Base-by-base conservation (phyloP, 1,284 basidiomycete species). In the Marasmius oreades region DNA sequence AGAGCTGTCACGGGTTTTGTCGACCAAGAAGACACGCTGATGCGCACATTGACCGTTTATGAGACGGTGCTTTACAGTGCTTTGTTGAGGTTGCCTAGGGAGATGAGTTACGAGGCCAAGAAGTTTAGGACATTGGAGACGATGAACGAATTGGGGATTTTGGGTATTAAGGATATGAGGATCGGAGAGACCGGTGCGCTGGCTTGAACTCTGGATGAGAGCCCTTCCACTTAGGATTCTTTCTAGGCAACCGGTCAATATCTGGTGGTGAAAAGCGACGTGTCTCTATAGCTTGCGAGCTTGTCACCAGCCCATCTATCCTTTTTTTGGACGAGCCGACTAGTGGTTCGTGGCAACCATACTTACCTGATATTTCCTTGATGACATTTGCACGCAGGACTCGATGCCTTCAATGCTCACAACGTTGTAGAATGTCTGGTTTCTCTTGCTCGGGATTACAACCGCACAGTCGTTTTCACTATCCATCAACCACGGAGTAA, bases 401-500 rank as follows among this genome's bases (percentile, higher is more conserved):
- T 98, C 36, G 96, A 99, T 66, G 88, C 95, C 0, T 98, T 88
- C 77, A 98, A 98, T 64, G 96, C 96, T 0, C 90, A 83, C 76
- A 98, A 97, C 63, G 96, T 99, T 59, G 80, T 99, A 34, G 93
- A 96, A 53, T 88, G 88, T 26, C 79, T 99, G 33, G 89, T 90
- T 1, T 87, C 89, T 5, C 81, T 98, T 8, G 93, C 95, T 0
- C 79, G 85, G 45, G 84, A 90, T 63, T 98, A 94, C 74, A 93
- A 95, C 64, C 86, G 95, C n/a, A 98, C 95, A 0, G 92, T 98
- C 53, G 79, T 98, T 61, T 97, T 98, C 73, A 98, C 96, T 0
- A 98, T 99, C 59, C 96, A 99, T 68, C 96, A 98, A 70, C 96
- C 96, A n/a, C 87, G 95, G 56, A 94, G 92, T 69, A 98, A 98